These are phyloP conservation scores for Barbatosphaeria neglecta DNA, from an alignment of 495 filamentous ascomycete genomes.

Conservation along the genomic window DNA sequence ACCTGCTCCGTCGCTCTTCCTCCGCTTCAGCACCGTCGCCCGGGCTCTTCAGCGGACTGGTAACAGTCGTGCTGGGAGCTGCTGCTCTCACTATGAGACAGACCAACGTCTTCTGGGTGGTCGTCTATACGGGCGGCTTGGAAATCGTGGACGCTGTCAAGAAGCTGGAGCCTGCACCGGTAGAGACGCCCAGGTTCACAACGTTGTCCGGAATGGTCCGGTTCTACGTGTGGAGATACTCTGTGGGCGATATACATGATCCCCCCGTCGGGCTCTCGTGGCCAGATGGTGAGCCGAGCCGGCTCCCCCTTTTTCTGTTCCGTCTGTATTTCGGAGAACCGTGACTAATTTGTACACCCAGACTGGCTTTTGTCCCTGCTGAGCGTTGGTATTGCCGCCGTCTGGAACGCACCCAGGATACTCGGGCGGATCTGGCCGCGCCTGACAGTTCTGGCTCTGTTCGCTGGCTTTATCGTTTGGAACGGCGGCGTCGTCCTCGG, in stretches of 20 bases:
- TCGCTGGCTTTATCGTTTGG: constrained; percentile 66
- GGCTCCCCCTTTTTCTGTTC: neutral
- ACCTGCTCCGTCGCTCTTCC: constrained; percentile 29
- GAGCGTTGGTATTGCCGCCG: constrained; percentile 46
- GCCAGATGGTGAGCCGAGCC: constrained; percentile 49
- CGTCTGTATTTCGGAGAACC: neutral
- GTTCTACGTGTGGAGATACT: constrained; percentile 22
- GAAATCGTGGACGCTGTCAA: constrained; percentile 45
- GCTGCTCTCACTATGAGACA: constrained; percentile 66
- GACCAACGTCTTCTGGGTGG: constrained; percentile 95
- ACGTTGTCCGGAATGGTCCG: constrained; percentile 11
- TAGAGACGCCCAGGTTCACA: constrained; percentile 9
- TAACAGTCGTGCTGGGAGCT: constrained; percentile 45
- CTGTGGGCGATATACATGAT: constrained; percentile 53
- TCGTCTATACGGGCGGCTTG: constrained; percentile 70
- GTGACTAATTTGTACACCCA: constrained; percentile 4
- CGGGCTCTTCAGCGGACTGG: constrained; percentile 19
- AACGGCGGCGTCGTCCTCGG: constrained; percentile 89
- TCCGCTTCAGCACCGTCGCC: constrained; percentile 7
- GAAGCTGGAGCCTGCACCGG: constrained; percentile 16
- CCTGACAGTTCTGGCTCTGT: constrained; percentile 51
- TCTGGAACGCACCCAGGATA: constrained; percentile 38
- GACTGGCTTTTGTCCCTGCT: constrained; percentile 39
- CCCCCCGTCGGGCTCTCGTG: constrained; percentile 41
- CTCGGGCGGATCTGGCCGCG: constrained; percentile 53